Conservation (phyloP, 129 eudicot genomes). For the Arctium minus region DNA sequence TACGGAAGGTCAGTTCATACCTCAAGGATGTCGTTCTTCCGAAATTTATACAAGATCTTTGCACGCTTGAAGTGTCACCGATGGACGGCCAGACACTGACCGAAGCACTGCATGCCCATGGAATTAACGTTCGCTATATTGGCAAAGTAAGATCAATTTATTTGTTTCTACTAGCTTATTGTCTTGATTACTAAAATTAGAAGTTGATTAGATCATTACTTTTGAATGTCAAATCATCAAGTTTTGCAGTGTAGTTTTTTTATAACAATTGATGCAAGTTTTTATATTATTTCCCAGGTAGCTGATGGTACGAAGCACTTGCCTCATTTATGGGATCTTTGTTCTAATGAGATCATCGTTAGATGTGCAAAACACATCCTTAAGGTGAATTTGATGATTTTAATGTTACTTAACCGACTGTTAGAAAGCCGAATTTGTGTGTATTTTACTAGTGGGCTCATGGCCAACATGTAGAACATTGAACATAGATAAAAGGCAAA, state of each 20-base stretch:
- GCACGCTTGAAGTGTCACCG: slow-evolving; percentile 97
- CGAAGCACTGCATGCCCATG: slow-evolving; percentile 98
- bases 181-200: not conserved
- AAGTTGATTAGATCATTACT: not conserved
- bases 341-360: slow-evolving; percentile 76
- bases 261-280: not conserved
- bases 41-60: slow-evolving; percentile 80
- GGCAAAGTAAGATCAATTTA: slow-evolving; percentile 64
- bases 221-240: not conserved
- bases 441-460: too few relatives aligned
- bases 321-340: slow-evolving; percentile 97
- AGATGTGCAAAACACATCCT: slow-evolving; percentile 92
- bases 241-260: not conserved
- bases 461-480: too few relatives aligned
- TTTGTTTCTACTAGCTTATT: not conserved
- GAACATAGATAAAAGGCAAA: too few relatives aligned
- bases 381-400: slow-evolving; percentile 46
- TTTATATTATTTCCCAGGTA: slow-evolving; percentile 45
- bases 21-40: slow-evolving; percentile 67
- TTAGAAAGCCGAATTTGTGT: too few relatives aligned
- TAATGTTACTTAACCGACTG: not conserved
- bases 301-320: slow-evolving; percentile 89
- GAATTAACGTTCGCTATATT: slow-evolving; percentile 89
- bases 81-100: slow-evolving; percentile 99
- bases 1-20: slow-evolving; percentile 73